phyloP scores from a whole-genome alignment of 805 yeast species.

The Millerozyma acaciae region DNA sequence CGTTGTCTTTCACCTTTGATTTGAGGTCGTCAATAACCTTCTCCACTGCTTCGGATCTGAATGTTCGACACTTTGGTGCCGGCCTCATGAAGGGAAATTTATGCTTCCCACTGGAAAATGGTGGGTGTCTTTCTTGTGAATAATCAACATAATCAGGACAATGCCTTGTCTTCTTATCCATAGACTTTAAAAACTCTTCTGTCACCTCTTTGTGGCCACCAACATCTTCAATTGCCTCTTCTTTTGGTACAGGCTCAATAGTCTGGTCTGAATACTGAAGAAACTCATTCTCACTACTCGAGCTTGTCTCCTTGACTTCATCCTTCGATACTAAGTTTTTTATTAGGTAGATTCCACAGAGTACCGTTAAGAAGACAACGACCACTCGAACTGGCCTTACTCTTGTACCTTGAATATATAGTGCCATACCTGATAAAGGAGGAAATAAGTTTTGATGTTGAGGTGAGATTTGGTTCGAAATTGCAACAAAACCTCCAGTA shows the following conservation, averaged over 20 bases:
- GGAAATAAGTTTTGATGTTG: too few species aligned
- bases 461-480: too few species aligned
- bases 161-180: slow-evolving; percentile 16
- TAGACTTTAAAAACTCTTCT: slow-evolving; percentile 12
- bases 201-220: slow-evolving; percentile 8
- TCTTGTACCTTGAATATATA: slow-evolving; percentile 6
- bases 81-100: slow-evolving; percentile 77
- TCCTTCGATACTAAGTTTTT: background rate
- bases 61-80: slow-evolving; percentile 65
- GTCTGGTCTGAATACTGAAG: slow-evolving; percentile 1
- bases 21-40: slow-evolving; percentile 50
- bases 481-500: too few species aligned
- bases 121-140: slow-evolving; percentile 51
- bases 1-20: slow-evolving; percentile 50
- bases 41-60: slow-evolving; percentile 61
- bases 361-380: background rate
- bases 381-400: slow-evolving; percentile 6
- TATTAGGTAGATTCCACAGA: slow-evolving; percentile 1
- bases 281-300: slow-evolving; percentile 1
- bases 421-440: too few species aligned
- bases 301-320: background rate
- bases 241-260: background rate
- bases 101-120: slow-evolving; percentile 54
- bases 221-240: background rate
- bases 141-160: slow-evolving; percentile 68